Conservation (phyloP, 352 stramenopile species). For the Globisporangium splendens region DNA sequence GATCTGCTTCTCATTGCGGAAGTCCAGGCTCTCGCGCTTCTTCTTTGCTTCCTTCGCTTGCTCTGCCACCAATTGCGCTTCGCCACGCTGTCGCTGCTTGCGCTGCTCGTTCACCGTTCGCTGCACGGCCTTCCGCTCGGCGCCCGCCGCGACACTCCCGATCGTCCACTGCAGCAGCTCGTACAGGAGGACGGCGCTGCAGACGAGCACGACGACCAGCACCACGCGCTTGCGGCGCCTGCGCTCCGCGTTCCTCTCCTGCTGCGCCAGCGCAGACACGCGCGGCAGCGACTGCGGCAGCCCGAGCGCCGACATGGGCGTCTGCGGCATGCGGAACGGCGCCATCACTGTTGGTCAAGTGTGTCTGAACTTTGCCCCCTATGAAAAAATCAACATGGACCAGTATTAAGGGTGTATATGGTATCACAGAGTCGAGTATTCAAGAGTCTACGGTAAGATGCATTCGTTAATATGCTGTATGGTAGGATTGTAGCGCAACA, state of each 20-base stretch:
- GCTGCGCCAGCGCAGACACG: conserved; percentile 13
- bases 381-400: neutral
- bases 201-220: conserved; percentile 18
- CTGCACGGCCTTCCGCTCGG: conserved; percentile 18
- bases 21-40: conserved; percentile 23
- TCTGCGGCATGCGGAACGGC: conserved; percentile 36
- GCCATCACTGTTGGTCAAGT: neutral
- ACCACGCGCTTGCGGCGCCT: conserved; percentile 18
- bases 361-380: conserved; percentile 7
- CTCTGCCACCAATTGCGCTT: conserved; percentile 17
- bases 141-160: conserved; percentile 27
- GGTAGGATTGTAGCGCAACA: neutral
- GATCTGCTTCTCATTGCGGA: conserved; percentile 68
- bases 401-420: neutral
- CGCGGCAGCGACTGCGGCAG: conserved; percentile 40
- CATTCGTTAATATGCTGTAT: neutral
- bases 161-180: conserved; percentile 40
- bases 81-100: conserved; percentile 17
- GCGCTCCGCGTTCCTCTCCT: conserved; percentile 10
- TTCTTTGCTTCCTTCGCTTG: conserved; percentile 7
- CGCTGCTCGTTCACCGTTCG: conserved; percentile 24
- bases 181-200: conserved; percentile 27
- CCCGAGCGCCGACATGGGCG: conserved; percentile 49
- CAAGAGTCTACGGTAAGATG: neutral
- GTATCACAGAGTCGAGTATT: neutral